Conservation (phyloP, 139 green algal species). For the Chara braunii region DNA sequence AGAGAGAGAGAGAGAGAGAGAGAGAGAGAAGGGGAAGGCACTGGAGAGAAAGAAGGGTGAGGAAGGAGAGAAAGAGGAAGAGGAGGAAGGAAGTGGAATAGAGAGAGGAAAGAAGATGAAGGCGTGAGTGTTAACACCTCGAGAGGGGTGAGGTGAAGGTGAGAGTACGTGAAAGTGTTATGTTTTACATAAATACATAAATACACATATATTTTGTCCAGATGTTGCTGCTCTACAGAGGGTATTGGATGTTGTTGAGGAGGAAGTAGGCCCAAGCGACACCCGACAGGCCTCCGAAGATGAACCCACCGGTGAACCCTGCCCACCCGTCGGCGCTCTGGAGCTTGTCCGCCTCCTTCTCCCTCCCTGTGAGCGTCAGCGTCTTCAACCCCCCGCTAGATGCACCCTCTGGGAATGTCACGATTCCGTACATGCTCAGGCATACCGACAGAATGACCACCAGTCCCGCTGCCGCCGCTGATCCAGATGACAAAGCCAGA, state of each 20-base stretch:
- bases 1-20: too few species aligned
- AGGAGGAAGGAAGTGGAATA: too few species aligned
- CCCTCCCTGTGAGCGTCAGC: constrained; percentile 89
- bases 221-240: too few species aligned
- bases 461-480: constrained; percentile 72
- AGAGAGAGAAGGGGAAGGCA: too few species aligned
- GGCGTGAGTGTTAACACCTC: too few species aligned
- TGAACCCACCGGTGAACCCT: constrained; percentile 79
- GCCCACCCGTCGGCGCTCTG: constrained; percentile 70
- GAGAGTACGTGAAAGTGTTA: too few species aligned
- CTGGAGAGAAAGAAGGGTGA: too few species aligned
- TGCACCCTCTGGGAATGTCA: constrained; percentile 70
- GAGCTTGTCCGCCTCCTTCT: constrained; percentile 63
- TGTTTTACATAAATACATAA: too few species aligned
- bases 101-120: too few species aligned
- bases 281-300: constrained; percentile 81
- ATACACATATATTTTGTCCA: too few species aligned
- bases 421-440: constrained; percentile 83
- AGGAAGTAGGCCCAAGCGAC: constrained; percentile 81
- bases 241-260: constrained; percentile 21
- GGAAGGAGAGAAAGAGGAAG: too few species aligned
- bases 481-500: constrained; percentile 73
- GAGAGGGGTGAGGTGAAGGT: too few species aligned
- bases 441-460: constrained; percentile 84
- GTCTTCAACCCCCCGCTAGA: constrained; percentile 49